Base-by-base conservation (phyloP, 257 asterid genomes). In the Primulina huaijiensis region DNA sequence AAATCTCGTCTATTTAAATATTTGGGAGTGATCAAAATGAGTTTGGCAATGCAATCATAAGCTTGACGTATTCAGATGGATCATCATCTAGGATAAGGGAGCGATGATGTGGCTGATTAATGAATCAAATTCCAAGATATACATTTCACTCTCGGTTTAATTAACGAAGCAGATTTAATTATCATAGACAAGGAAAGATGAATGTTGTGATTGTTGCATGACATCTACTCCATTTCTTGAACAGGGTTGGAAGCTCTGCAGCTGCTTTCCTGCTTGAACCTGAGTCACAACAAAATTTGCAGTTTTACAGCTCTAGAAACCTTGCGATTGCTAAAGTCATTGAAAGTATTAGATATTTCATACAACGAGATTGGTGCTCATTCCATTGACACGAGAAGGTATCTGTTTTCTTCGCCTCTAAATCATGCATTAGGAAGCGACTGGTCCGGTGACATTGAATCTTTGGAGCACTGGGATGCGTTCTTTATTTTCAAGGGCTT, bases 211-310 rank as follows among this genome's bases (percentile, higher is more conserved):
- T 56, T 37, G 64, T 63, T 20, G 6, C 8, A 65, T 69, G 55
- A 55, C 75, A 37, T 62, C 30, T 63, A 25, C 60, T 72, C 57
- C 50, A 59, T 63, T 38, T 56, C 76, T 53, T 34, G 65, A n/a
- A 77, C 87, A 93, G 97, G 97, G 53, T 76, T 93, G 90, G 97
- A 90, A 83, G 82, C 89, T 63, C 75, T 93, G 91, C 99, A 87
- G 74, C 87, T 87, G 68, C 96, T 93, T 66, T 81, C 92, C 60
- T 85, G 86, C 82, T 80, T 90, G 82, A 93, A 90, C 21, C 89
- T 90, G 5, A 82, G 89, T 75, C 75, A 84, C 82, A 93, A 93
- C 77, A 83, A 68, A 67, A 68, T 93, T 60, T 52, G 83, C 79
- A 90, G 91, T 79, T 93, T 90, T 74, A 75, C 94, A 27, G 89